Conservation (phyloP, 352 stramenopile species). For the Globisporangium ultimum region DNA sequence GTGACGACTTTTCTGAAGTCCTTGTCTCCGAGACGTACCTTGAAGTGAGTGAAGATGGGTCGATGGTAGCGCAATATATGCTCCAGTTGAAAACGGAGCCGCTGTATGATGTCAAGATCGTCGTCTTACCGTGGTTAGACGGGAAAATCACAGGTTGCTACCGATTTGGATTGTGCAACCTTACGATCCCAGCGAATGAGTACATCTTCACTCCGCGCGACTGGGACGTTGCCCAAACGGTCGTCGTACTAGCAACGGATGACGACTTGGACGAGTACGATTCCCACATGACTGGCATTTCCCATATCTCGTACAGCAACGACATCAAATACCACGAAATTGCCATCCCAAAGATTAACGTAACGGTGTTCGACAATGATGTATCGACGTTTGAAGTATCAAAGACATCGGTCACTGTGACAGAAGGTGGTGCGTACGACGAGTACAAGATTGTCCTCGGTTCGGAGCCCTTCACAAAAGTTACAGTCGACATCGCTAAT, state of each 20-base stretch:
- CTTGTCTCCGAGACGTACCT: slow-evolving; percentile 56
- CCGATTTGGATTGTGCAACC: slow-evolving; percentile 67
- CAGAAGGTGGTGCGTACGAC: slow-evolving; percentile 39
- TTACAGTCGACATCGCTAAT: slow-evolving; percentile 47
- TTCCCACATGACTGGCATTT: slow-evolving; percentile 59
- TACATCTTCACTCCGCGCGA: slow-evolving; percentile 60
- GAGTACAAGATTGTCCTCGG: slow-evolving; percentile 51
- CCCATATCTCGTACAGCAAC: slow-evolving; percentile 58
- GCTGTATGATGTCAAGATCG: slow-evolving; percentile 50
- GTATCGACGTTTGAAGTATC: slow-evolving; percentile 44
- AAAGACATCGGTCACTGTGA: slow-evolving; percentile 37
- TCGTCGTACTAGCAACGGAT: slow-evolving; percentile 53
- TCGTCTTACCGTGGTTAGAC: slow-evolving; percentile 68
- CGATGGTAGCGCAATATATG: slow-evolving; percentile 34
- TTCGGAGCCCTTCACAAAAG: slow-evolving; percentile 67
- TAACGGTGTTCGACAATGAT: slow-evolving; percentile 65
- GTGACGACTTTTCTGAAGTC: slow-evolving; percentile 52
- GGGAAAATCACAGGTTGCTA: slow-evolving; percentile 59
- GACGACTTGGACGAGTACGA: slow-evolving; percentile 71
- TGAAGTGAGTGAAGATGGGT: slow-evolving; percentile 55
- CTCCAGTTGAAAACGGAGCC: slow-evolving; percentile 62
- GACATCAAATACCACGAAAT: slow-evolving; percentile 70
- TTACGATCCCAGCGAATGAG: slow-evolving; percentile 48
- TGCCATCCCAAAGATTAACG: slow-evolving; percentile 53
- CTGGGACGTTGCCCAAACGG: slow-evolving; percentile 60